These are phyloP conservation scores for Yamadazyma phyllophila DNA, from an alignment of 805 yeast species.

Conservation along the genomic window DNA sequence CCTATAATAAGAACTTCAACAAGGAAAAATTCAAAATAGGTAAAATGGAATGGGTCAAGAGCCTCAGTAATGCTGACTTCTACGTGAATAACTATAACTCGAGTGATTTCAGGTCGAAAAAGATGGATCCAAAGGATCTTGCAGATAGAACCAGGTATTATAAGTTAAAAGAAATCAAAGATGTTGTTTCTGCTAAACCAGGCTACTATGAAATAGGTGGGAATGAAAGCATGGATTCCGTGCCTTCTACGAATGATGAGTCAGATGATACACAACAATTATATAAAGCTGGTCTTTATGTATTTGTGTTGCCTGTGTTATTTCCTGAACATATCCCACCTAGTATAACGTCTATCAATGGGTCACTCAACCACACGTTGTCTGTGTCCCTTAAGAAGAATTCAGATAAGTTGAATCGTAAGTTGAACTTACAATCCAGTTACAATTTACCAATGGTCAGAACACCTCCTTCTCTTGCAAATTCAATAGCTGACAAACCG, in stretches of 20 bases:
- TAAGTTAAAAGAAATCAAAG: conserved; percentile 18
- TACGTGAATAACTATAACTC: conserved; percentile 41
- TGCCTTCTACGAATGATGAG: not conserved
- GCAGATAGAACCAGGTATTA: conserved; percentile 39
- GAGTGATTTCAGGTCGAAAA: conserved; percentile 41
- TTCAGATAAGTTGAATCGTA: conserved; percentile 33
- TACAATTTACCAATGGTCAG: conserved; percentile 49
- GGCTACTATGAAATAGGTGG: not conserved
- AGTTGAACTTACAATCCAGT: conserved; percentile 28
- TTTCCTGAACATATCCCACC: conserved; percentile 66
- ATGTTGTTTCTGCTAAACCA: conserved; percentile 13
- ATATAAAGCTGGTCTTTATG: conserved; percentile 65
- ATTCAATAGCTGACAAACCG: conserved; percentile 64
- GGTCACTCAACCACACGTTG: conserved; percentile 45
- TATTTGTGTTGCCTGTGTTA: conserved; percentile 61
- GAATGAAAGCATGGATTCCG: conserved; percentile 3
- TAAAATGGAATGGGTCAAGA: conserved; percentile 45
- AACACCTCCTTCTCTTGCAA: conserved; percentile 56
- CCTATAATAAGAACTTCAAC: conserved; percentile 40
- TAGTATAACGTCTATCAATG: conserved; percentile 50
- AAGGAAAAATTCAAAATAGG: conserved; percentile 53
- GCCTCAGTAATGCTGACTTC: conserved; percentile 42
- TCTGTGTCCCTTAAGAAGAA: conserved; percentile 37
- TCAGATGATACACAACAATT: conserved; percentile 12
- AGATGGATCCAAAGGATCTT: conserved; percentile 43